A percentile compares a stretch with the other conserved stretches of the same genome.
Evolutionary conservation across 2,329 filamentous ascomycete species (phyloP).

Genomic region (Paraconiothyrium sp.): DNA sequence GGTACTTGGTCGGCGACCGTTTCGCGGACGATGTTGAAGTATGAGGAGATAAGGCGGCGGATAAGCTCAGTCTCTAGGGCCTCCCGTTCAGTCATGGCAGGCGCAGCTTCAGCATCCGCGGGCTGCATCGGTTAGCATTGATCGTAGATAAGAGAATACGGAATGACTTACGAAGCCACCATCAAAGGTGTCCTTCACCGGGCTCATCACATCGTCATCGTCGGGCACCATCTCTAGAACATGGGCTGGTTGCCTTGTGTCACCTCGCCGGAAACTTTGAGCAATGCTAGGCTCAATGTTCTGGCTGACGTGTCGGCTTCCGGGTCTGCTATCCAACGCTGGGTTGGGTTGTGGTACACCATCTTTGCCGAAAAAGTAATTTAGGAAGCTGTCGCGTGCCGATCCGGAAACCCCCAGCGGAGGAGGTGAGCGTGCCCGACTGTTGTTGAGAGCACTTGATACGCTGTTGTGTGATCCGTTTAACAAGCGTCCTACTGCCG

Average conservation of each 20-base stretch:
- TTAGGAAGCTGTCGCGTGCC: constrained; percentile 92
- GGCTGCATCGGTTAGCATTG: constrained; percentile 43
- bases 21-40: constrained; percentile 99
- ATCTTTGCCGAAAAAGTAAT: constrained; percentile 99
- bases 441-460: constrained; percentile 73
- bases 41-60: constrained; percentile 93
- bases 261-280: constrained; percentile 80
- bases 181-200: constrained; percentile 54
- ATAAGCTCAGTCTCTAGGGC: constrained; percentile 98
- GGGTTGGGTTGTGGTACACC: constrained; percentile 61
- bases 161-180: constrained; percentile 67
- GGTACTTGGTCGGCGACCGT: constrained; percentile 98
- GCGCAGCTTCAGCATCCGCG: constrained; percentile 68
- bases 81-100: constrained; percentile 92
- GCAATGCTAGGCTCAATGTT: constrained; percentile 81
- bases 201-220: constrained; percentile 51
- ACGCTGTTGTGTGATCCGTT: constrained; percentile 67
- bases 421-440: constrained; percentile 69
- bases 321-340: constrained; percentile 47
- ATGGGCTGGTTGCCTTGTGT: constrained; percentile 62
- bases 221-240: constrained; percentile 53
- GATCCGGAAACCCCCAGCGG: constrained; percentile 66
- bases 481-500: constrained; percentile 72
- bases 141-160: not conserved
- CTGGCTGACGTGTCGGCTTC: constrained; percentile 77